These are phyloP conservation scores for Thelephora terrestris DNA, from an alignment of 1,284 basidiomycete species.

Conservation along the genomic window DNA sequence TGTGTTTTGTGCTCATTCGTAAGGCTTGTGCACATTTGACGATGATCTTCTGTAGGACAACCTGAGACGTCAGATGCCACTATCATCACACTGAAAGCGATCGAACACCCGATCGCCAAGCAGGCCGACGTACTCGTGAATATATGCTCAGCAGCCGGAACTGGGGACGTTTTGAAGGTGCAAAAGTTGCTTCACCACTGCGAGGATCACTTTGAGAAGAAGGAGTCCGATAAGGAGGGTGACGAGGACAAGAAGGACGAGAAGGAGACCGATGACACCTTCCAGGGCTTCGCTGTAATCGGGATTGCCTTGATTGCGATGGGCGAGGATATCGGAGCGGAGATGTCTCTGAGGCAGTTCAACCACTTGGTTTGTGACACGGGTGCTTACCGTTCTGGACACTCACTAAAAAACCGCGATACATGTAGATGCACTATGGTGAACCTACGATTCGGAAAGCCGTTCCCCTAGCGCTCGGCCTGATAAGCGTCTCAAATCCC, in stretches of 20 bases:
- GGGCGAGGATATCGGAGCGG: slow-evolving; percentile 97
- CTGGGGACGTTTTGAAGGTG: slow-evolving; percentile 92
- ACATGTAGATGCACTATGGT: slow-evolving; percentile 90
- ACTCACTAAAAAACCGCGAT: too few relatives aligned
- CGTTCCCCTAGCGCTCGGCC: slow-evolving; percentile 93
- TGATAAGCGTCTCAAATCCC: slow-evolving; percentile 94
- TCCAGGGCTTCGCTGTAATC: slow-evolving; percentile 91
- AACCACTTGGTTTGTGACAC: slow-evolving; percentile 70
- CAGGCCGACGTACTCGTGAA: slow-evolving; percentile 91
- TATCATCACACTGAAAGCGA: slow-evolving; percentile 90
- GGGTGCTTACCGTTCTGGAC: too few relatives aligned
- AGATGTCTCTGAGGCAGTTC: slow-evolving; percentile 93
- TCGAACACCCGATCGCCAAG: slow-evolving; percentile 88
- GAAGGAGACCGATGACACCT: slow-evolving; percentile 60
- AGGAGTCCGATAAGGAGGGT: slow-evolving; percentile 46
- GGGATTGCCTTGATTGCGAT: slow-evolving; percentile 94
- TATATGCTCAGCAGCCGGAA: slow-evolving; percentile 91
- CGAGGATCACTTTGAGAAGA: slow-evolving; percentile 77
- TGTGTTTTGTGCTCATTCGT: slow-evolving; percentile 13
- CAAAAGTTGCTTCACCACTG: slow-evolving; percentile 92
- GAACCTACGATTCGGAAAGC: slow-evolving; percentile 88
- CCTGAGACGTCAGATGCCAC: slow-evolving; percentile 94
- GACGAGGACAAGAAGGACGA: slow-evolving; percentile 35
- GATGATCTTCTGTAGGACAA: slow-evolving; percentile 43
- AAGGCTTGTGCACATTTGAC: neutral